Percentiles rank a stretch among this genome's conserved stretches.
Evolutionary conservation across 352 stramenopile genomes (phyloP).

Genomic region (Thalassiosira mediterranea): DNA sequence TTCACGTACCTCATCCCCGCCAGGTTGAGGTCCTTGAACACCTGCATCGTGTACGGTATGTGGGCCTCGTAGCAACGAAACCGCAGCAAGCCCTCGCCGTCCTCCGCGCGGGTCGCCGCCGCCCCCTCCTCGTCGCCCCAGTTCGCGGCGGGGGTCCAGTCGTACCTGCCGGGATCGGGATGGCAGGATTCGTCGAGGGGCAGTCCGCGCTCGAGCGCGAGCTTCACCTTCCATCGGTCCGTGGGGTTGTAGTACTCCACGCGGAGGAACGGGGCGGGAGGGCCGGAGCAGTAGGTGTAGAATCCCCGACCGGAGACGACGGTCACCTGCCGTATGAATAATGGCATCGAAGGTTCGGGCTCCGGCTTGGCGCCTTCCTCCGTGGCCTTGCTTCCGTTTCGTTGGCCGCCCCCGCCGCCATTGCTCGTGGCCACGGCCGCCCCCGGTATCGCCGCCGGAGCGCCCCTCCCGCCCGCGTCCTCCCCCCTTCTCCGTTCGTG

Average conservation of each 20-base stretch:
- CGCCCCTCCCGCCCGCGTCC: not conserved
- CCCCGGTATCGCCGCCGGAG: not conserved
- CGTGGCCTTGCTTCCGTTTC: not conserved
- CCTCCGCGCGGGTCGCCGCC: slow-evolving; percentile 1
- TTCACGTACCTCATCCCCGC: slow-evolving; percentile 83
- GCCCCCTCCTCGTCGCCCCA: not conserved
- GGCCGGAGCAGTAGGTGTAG: slow-evolving; percentile 81
- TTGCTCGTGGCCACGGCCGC: slow-evolving; percentile 5
- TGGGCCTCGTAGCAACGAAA: slow-evolving; percentile 86
- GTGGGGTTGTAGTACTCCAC: slow-evolving; percentile 85
- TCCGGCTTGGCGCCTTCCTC: not conserved
- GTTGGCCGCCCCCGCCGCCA: slow-evolving; percentile 2
- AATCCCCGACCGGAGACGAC: slow-evolving; percentile 78
- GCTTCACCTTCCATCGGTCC: slow-evolving; percentile 78
- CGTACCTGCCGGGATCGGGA: slow-evolving; percentile 62
- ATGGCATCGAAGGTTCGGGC: slow-evolving; percentile 3
- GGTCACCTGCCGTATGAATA: slow-evolving; percentile 72
- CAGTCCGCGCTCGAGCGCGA: slow-evolving; percentile 75
- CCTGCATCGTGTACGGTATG: slow-evolving; percentile 86
- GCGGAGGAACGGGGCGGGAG: slow-evolving; percentile 61
- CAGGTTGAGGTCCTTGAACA: slow-evolving; percentile 85
- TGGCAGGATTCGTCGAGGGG: slow-evolving; percentile 67
- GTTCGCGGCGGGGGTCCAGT: slow-evolving; percentile 41
- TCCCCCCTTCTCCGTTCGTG: slow-evolving; percentile 10
- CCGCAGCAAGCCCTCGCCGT: slow-evolving; percentile 45